A percentile compares a stretch with the other conserved stretches of the same genome.
These are phyloP conservation scores for Spathaspora sp. DNA, from an alignment of 1,139 yeast species.

Conservation along the genomic window DNA sequence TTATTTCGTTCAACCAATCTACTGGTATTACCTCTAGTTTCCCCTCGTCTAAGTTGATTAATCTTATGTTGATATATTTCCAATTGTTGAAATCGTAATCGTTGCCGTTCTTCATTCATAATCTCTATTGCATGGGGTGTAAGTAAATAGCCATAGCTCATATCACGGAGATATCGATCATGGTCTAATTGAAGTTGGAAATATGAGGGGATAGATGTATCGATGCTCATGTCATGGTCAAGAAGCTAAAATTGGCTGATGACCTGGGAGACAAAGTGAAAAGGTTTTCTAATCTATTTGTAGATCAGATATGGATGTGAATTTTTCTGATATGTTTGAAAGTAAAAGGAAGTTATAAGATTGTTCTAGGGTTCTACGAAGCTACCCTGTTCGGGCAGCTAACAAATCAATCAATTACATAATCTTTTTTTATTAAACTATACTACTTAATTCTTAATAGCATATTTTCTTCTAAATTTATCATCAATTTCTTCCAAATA, in stretches of 20 bases:
- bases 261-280: neutral
- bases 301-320: neutral
- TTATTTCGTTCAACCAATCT: neutral
- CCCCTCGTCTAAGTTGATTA: neutral
- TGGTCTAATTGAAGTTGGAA: neutral
- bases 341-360: neutral
- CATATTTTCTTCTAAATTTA: conserved; percentile 81
- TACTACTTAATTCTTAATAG: conserved; percentile 48
- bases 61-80: neutral
- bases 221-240: neutral
- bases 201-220: neutral
- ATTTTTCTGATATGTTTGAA: neutral
- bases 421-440: too few species aligned
- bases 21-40: neutral
- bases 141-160: neutral
- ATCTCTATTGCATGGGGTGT: neutral
- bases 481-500: conserved; percentile 85
- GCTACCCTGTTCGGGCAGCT: too few species aligned
- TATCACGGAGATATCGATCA: neutral
- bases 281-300: neutral
- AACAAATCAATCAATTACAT: too few species aligned
- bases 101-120: neutral
- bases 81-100: neutral
- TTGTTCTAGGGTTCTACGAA: neutral
- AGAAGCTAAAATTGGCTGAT: neutral